Evolutionary conservation across 2,329 filamentous ascomycete species (phyloP).

Genomic region (Penicillium sp.): DNA sequence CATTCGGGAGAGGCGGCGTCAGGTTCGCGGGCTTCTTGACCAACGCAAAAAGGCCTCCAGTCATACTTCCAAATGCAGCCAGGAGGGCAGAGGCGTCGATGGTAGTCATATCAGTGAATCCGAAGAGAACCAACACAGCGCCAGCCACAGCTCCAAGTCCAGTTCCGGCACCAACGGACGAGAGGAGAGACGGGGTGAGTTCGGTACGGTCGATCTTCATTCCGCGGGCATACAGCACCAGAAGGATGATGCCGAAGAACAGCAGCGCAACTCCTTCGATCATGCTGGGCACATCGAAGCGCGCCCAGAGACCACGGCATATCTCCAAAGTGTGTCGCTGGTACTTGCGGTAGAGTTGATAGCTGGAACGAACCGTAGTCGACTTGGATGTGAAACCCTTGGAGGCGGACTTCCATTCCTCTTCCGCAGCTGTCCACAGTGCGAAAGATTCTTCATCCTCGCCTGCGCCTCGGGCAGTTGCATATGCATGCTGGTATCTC

Average conservation of each 20-base stretch:
- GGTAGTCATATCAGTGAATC: slow-evolving; percentile 37
- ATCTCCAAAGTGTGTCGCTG: slow-evolving; percentile 78
- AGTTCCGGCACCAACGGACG: slow-evolving; percentile 57
- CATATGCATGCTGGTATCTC: slow-evolving; percentile 86
- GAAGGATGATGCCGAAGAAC: slow-evolving; percentile 67
- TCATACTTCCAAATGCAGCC: slow-evolving; percentile 53
- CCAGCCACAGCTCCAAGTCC: slow-evolving; percentile 49
- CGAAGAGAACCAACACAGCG: slow-evolving; percentile 27
- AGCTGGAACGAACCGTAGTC: slow-evolving; percentile 51
- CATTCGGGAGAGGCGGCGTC: slow-evolving; percentile 67
- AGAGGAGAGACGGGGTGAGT: slow-evolving; percentile 60
- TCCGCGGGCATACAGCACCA: slow-evolving; percentile 74
- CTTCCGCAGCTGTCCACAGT: slow-evolving; percentile 67
- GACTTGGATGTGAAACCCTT: slow-evolving; percentile 47
- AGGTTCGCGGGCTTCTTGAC: slow-evolving; percentile 49
- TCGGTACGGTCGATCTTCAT: slow-evolving; percentile 60
- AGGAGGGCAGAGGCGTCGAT: slow-evolving; percentile 47
- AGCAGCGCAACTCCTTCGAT: slow-evolving; percentile 76
- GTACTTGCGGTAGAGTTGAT: slow-evolving; percentile 71
- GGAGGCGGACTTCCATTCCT: slow-evolving; percentile 56
- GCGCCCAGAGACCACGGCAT: slow-evolving; percentile 87
- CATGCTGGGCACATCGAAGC: slow-evolving; percentile 90
- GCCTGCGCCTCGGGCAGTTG: slow-evolving; percentile 71
- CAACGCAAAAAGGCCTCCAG: slow-evolving; percentile 50
- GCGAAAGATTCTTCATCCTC: slow-evolving; percentile 62